phyloP scores from a whole-genome alignment of 768 basidiomycete species.

The Suillus discolor region DNA sequence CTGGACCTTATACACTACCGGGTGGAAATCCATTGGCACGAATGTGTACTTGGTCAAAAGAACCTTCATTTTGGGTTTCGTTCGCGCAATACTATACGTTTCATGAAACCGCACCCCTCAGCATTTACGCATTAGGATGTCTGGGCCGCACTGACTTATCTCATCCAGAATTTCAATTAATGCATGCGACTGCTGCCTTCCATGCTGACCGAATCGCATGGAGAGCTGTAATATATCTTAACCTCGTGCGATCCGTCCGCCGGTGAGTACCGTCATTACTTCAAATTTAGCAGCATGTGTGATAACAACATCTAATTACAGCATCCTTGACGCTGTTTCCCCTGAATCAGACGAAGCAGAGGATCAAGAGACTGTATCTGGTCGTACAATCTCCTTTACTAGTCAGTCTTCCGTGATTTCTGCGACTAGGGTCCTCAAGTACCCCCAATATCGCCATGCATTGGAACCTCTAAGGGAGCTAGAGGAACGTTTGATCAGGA shows the following conservation, averaged over 20 bases:
- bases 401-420: constrained; percentile 43
- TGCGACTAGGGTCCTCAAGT: constrained; percentile 54
- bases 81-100: background rate
- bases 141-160: constrained; percentile 19
- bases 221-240: constrained; percentile 88
- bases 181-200: constrained; percentile 78
- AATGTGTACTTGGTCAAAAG: background rate
- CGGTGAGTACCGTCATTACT: constrained; percentile 46
- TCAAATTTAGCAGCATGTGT: background rate
- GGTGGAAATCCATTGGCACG: background rate
- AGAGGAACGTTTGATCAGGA: constrained; percentile 67
- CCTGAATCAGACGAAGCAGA: constrained; percentile 68
- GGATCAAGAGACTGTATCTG: constrained; percentile 54
- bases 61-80: background rate
- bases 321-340: constrained; percentile 75
- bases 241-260: constrained; percentile 80
- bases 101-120: background rate
- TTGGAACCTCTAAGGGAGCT: constrained; percentile 72
- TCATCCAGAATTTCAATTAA: constrained; percentile 74
- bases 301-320: constrained; percentile 26
- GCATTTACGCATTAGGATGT: background rate
- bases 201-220: constrained; percentile 81
- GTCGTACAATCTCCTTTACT: constrained; percentile 52
- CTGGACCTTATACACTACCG: constrained; percentile 4
- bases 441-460: constrained; percentile 59